These are phyloP conservation scores for Apiospora arundinis DNA, from an alignment of 2,329 filamentous ascomycete species.

Conservation along the genomic window DNA sequence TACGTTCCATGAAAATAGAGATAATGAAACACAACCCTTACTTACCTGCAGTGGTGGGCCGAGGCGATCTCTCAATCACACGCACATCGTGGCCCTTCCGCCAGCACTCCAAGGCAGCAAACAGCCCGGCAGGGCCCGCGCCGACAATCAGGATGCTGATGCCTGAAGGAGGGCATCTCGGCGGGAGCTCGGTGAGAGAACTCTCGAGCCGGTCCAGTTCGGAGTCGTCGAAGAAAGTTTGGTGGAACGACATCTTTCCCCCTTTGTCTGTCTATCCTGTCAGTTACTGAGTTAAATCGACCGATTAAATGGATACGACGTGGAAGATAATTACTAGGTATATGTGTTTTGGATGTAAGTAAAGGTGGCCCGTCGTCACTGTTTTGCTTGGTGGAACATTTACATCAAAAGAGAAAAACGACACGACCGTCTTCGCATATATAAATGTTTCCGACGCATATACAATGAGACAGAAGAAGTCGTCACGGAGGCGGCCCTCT, in stretches of 20 bases:
- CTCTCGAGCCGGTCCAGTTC: not conserved
- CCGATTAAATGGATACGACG: too few species aligned
- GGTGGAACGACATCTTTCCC: not conserved
- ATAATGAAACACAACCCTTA: not conserved
- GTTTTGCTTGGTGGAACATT: not conserved
- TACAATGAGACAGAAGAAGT: too few species aligned
- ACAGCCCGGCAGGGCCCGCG: slow-evolving; percentile 10
- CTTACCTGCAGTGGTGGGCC: not conserved
- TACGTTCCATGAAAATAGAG: too few species aligned
- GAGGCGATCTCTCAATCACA: slow-evolving; percentile 4
- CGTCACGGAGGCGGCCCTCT: too few species aligned
- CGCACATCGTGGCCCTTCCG: slow-evolving; percentile 19
- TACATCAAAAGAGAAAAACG: not conserved
- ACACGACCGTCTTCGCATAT: not conserved
- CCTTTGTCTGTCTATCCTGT: too few species aligned
- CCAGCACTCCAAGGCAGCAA: slow-evolving; percentile 14
- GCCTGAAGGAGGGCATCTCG: not conserved
- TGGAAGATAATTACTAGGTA: too few species aligned
- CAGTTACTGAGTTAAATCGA: too few species aligned
- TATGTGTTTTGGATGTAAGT: not conserved
- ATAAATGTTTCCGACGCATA: not conserved
- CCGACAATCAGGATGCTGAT: slow-evolving; percentile 21
- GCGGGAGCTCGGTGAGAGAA: not conserved
- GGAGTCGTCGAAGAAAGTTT: not conserved
- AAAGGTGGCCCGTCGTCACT: not conserved